phyloP scores from a whole-genome alignment of 2,329 filamentous ascomycete genomes.

The Colletotrichum higginsianum region DNA sequence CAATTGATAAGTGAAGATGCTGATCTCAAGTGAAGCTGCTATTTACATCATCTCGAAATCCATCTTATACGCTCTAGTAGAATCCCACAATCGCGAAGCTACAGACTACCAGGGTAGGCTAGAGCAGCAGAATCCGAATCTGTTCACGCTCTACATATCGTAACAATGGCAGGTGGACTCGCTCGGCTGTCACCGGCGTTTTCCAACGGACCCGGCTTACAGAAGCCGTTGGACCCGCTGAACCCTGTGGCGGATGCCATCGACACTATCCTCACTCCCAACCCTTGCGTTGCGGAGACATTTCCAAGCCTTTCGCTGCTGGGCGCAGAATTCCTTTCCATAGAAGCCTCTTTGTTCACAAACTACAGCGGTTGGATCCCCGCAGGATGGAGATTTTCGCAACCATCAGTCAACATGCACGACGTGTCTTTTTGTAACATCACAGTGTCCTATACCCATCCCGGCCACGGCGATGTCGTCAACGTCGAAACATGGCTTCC shows the following conservation, averaged over 20 bases:
- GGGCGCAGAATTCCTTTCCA: conserved; percentile 14
- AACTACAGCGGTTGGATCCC: conserved; percentile 19
- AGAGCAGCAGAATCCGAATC: fast-evolving
- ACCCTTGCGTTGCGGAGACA: not conserved
- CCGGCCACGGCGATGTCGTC: conserved; percentile 44
- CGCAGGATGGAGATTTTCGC: conserved; percentile 18
- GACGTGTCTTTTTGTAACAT: conserved; percentile 47
- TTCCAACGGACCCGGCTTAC: not conserved
- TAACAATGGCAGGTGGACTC: not conserved
- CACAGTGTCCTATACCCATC: conserved; percentile 48
- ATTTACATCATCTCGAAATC: no score
- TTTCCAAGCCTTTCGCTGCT: not conserved
- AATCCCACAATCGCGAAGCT: fast-evolving
- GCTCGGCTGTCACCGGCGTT: not conserved
- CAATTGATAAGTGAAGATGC: not conserved
- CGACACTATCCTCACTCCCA: not conserved
- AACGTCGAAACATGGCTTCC: conserved; percentile 47
- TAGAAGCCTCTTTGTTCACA: conserved; percentile 5
- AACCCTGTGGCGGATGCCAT: not conserved
- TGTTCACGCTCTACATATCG: not conserved
- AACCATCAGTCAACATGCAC: conserved; percentile 7
- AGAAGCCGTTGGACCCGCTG: not conserved
- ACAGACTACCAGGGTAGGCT: not conserved
- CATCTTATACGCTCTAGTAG: not conserved
- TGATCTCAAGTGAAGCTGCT: not conserved